phyloP scores from a whole-genome alignment of 83 land plant genomes.

The Picea abies region DNA sequence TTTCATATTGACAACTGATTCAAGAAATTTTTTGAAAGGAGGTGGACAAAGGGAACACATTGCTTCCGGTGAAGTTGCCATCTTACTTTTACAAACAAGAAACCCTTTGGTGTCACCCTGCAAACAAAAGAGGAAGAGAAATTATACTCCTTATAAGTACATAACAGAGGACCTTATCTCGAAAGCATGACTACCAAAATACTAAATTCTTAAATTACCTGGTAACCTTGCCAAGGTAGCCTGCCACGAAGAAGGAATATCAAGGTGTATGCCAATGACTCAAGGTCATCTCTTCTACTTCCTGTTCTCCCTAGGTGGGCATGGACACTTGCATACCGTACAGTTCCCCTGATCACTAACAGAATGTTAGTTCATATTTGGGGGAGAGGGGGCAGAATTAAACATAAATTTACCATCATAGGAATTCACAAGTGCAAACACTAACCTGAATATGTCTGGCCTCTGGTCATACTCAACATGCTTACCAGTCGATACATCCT shows the following conservation, averaged over 20 bases:
- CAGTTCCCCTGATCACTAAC: conserved; percentile 67
- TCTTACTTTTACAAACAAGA: conserved; percentile 85
- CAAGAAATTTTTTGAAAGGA: conserved; percentile 87
- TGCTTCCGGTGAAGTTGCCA: conserved; percentile 86
- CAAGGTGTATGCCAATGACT: conserved; percentile 86
- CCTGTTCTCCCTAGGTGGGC: conserved; percentile 93
- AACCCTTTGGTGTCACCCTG: conserved; percentile 90
- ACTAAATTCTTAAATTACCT: conserved; percentile 39
- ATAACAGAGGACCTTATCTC: not conserved
- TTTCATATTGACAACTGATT: conserved; percentile 88
- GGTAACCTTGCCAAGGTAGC: conserved; percentile 94
- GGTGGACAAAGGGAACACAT: conserved; percentile 79
- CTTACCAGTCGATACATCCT: conserved; percentile 58
- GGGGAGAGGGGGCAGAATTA: not conserved
- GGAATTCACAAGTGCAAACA: conserved; percentile 15
- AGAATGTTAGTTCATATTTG: conserved; percentile 12
- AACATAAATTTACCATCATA: conserved; percentile 1
- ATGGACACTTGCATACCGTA: conserved; percentile 93
- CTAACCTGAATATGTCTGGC: conserved; percentile 84
- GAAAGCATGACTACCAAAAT: not conserved
- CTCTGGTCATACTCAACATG: conserved; percentile 98
- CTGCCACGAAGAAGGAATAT: conserved; percentile 84
- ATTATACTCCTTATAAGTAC: too few species aligned
- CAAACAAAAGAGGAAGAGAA: not conserved
- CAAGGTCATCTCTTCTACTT: conserved; percentile 88